These are phyloP conservation scores for Scenedesmus sp. DNA, from an alignment of 163 green algal species.

Conservation along the genomic window DNA sequence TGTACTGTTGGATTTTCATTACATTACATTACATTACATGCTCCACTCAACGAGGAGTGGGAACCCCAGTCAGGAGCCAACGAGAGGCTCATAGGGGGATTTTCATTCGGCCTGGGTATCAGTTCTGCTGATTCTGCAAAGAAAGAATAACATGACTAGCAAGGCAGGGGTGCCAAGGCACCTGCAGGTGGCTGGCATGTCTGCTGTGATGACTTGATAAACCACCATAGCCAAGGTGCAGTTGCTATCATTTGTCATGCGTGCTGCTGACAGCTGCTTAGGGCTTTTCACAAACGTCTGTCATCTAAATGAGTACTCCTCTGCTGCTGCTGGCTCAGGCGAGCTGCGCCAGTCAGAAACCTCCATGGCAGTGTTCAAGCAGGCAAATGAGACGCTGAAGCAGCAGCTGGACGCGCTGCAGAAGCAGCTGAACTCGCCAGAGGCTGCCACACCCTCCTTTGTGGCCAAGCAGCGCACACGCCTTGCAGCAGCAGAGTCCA, in stretches of 20 bases:
- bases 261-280: no score
- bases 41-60: no score
- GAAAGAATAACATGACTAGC: background rate
- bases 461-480: conserved; percentile 30
- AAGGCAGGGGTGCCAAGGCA: background rate
- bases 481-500: conserved; percentile 20
- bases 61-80: no score
- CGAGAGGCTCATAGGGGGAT: background rate
- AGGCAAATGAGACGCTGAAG: conserved; percentile 1
- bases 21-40: no score
- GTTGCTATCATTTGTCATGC: no score
- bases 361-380: conserved; percentile 27
- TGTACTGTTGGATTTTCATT: no score
- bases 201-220: background rate
- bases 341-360: conserved; percentile 18
- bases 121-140: background rate
- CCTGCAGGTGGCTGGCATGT: background rate
- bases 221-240: no score
- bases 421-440: conserved; percentile 2
- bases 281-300: background rate
- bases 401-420: conserved; percentile 26
- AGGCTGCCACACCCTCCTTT: conserved; percentile 45
- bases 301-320: background rate
- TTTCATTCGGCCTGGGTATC: background rate
- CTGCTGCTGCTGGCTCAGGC: background rate